Percentiles rank a stretch among this genome's conserved stretches.
These are phyloP conservation scores for Pyrus bretschneideri DNA, from an alignment of 306 rosid genomes.

Conservation along the genomic window DNA sequence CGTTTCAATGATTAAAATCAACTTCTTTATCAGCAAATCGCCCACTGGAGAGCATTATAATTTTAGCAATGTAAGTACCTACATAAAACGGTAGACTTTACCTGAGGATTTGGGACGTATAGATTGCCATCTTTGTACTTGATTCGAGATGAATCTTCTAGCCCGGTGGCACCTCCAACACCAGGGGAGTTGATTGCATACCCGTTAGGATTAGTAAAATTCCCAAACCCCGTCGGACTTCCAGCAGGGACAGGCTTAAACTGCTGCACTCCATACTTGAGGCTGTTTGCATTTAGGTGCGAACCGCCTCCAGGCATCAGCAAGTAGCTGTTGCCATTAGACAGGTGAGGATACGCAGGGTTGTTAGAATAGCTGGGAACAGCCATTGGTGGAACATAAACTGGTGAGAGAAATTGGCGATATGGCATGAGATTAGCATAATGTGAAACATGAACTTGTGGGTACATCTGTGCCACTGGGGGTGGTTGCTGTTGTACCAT, in stretches of 20 bases:
- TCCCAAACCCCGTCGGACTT: conserved; percentile 80
- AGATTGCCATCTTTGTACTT: conserved; percentile 88
- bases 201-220: conserved; percentile 68
- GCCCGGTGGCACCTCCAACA: conserved; percentile 69
- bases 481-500: conserved; percentile 80
- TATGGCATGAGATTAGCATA: conserved; percentile 83
- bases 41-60: not conserved
- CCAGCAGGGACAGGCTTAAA: conserved; percentile 89
- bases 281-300: conserved; percentile 74
- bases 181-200: conserved; percentile 84
- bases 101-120: conserved; percentile 95
- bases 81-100: conserved; percentile 5
- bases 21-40: not conserved
- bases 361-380: conserved; percentile 86
- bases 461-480: conserved; percentile 89
- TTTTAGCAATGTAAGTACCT: not conserved
- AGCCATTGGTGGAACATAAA: conserved; percentile 96
- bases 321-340: conserved; percentile 78
- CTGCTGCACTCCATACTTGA: conserved; percentile 91
- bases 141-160: conserved; percentile 87
- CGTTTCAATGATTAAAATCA: not conserved
- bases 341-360: conserved; percentile 84
- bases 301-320: conserved; percentile 94
- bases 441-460: conserved; percentile 90
- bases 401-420: conserved; percentile 84